Evolutionary conservation across 805 yeast genomes (phyloP), one percentile per base, ranked within the genome.

Genomic region (Grigorovia humatica): DNA sequence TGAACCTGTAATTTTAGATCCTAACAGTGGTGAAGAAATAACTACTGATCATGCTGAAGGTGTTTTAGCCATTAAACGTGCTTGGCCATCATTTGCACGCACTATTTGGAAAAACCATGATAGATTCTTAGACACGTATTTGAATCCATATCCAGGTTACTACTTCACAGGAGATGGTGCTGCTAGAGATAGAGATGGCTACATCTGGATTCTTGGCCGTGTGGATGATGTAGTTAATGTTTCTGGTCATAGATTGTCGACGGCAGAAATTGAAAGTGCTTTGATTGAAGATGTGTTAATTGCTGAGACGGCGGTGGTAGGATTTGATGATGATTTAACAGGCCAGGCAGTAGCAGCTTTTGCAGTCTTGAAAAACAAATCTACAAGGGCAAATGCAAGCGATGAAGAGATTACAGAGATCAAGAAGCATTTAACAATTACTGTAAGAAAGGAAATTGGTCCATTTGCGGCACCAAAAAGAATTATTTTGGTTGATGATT

Each of bases 101-200:
- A 74, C 89, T 23, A 85, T 86, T 56, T 85, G 87, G 85, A 78
- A 77, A 55, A 85, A 86, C 70, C 85, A 85, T 69, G 74, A 75
- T 58, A 76, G 88, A 66, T 86, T 74, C 70, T 70, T 82, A 72
- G 95, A 86, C 61, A 86, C 93, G n/a, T 86, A 86, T 70, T 71
- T 85, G 66, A 82, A 79, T 53, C 91, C 93, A 50, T 86, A 85
- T 71, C 85, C 86, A 48, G 89, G 89, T 48, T 80, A 78, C 66
- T 86, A 85, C 72, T 86, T 86, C 73, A 82, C 93, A 1, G 95
- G 95, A 62, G 95, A 86, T 70, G 95, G 95, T 70, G 93, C 91
- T 29, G 91, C 89, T 18, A 78, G 90, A 65, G 95, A 86, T 66
- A 74, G 78, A 58, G 91, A 85, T 65, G 95, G 95, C 6, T 86